Percentiles rank a stretch among this genome's conserved stretches.
Conservation (phyloP, 2,329 filamentous ascomycete genomes). For the Aureobasidium melanogenum region DNA sequence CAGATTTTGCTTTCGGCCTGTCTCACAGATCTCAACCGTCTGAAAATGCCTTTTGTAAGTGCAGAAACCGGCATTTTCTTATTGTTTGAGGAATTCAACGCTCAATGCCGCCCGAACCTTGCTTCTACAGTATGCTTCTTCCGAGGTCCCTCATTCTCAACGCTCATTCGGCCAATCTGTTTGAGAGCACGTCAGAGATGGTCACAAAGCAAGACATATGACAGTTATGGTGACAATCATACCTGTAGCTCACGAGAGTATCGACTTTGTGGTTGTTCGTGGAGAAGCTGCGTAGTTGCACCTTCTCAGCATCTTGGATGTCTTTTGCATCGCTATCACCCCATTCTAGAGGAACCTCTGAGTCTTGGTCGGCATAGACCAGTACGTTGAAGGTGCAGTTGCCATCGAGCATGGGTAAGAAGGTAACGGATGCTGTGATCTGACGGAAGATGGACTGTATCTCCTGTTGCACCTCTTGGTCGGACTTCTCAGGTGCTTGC, state of each 20-base stretch:
- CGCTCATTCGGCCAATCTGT: slow-evolving; percentile 16
- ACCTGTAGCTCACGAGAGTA: slow-evolving; percentile 86
- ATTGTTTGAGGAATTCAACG: neutral
- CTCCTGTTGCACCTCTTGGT: slow-evolving; percentile 87
- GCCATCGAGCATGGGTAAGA: slow-evolving; percentile 84
- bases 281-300: slow-evolving; percentile 91
- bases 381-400: slow-evolving; percentile 98
- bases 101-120: neutral
- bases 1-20: neutral
- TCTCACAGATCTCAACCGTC: slow-evolving; percentile 3
- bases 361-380: slow-evolving; percentile 94
- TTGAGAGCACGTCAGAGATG: slow-evolving; percentile 8
- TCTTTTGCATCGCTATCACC: slow-evolving; percentile 97
- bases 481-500: slow-evolving; percentile 61
- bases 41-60: neutral
- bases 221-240: slow-evolving; percentile 7
- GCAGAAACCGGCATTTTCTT: neutral
- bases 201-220: neutral
- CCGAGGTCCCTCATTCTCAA: neutral
- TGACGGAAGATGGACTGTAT: slow-evolving; percentile 96
- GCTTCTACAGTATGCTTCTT: neutral
- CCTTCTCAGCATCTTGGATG: slow-evolving; percentile 87
- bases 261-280: slow-evolving; percentile 91
- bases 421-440: slow-evolving; percentile 95
- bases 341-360: slow-evolving; percentile 95